These are phyloP conservation scores for Vaccinium corymbosum DNA, from an alignment of 148 eudicot genomes.

Conservation along the genomic window DNA sequence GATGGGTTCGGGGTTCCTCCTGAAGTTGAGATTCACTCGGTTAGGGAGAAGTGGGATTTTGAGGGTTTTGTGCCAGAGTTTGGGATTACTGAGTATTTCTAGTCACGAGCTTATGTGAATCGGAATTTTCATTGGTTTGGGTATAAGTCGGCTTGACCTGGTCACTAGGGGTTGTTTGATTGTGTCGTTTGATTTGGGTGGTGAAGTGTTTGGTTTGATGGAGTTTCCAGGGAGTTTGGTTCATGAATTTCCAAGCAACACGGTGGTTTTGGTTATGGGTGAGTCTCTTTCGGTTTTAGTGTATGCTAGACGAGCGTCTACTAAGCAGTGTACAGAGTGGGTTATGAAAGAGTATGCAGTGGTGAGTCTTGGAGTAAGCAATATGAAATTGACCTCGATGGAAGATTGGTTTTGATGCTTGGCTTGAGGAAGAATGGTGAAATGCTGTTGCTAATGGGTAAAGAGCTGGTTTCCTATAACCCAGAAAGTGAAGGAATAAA, in stretches of 20 bases:
- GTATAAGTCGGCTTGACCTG: not conserved
- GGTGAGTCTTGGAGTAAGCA: not conserved
- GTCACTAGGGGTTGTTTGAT: not conserved
- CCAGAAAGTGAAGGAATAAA: not conserved
- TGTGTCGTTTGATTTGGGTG: not conserved
- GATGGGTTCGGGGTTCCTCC: not conserved
- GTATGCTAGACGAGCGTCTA: not conserved
- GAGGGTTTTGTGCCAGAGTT: not conserved
- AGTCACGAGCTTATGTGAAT: not conserved
- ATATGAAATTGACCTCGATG: not conserved
- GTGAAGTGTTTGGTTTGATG: not conserved
- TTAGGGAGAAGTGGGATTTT: not conserved
- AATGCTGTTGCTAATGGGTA: not conserved
- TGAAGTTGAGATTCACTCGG: not conserved
- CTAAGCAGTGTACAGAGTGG: not conserved
- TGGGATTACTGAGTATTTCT: not conserved
- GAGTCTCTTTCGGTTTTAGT: not conserved
- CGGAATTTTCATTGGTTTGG: not conserved
- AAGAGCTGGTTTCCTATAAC: not conserved
- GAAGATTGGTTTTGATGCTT: not conserved
- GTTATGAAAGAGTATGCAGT: slow-evolving; percentile 1
- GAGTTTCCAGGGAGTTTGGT: not conserved
- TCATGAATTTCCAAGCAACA: not conserved
- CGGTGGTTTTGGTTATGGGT: not conserved
- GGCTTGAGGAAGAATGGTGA: not conserved